phyloP scores from a whole-genome alignment of 139 green algal genomes.

The Micractinium sp. region DNA sequence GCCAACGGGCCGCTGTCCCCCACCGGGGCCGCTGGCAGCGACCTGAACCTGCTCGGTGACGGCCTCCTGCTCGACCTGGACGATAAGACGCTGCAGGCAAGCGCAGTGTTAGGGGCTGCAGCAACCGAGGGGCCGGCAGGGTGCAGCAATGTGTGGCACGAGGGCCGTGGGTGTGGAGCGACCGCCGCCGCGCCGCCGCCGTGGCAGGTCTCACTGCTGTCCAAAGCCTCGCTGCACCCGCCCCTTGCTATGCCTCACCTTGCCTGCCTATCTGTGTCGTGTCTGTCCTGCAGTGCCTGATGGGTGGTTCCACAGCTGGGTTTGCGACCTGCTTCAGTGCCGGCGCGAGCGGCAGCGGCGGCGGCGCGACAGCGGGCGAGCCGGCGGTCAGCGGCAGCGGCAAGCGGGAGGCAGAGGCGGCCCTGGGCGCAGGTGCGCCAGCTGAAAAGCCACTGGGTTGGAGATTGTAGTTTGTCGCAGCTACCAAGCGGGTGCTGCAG shows the following conservation, averaged over 20 bases:
- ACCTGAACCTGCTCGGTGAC: constrained; percentile 22
- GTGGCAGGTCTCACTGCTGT: too few relatives aligned
- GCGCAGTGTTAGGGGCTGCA: not conserved
- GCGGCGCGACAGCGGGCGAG: not conserved
- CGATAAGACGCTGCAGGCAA: constrained; percentile 48
- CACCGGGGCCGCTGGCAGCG: not conserved
- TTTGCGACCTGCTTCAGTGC: constrained; percentile 2
- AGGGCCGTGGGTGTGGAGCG: not conserved
- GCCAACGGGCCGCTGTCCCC: not conserved
- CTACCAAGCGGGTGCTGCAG: too few relatives aligned
- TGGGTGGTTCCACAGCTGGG: constrained; percentile 19
- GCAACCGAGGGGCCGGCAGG: not conserved
- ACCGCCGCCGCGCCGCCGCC: not conserved
- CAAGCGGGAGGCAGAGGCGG: constrained; percentile 5
- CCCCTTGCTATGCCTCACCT: not conserved
- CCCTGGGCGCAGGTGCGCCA: not conserved
- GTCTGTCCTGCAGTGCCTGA: constrained; percentile 33
- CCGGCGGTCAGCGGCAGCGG: constrained; percentile 8
- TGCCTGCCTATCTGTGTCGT: too few relatives aligned
- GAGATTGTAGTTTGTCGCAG: too few relatives aligned
- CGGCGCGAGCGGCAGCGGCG: not conserved
- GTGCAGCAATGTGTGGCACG: not conserved
- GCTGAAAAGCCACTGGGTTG: too few relatives aligned
- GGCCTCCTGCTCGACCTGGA: constrained; percentile 49
- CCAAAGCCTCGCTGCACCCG: too few relatives aligned